Percentiles rank a stretch among this genome's conserved stretches.
Evolutionary conservation across 2,329 filamentous ascomycete species (phyloP).

Genomic region (Boeremia exigua): DNA sequence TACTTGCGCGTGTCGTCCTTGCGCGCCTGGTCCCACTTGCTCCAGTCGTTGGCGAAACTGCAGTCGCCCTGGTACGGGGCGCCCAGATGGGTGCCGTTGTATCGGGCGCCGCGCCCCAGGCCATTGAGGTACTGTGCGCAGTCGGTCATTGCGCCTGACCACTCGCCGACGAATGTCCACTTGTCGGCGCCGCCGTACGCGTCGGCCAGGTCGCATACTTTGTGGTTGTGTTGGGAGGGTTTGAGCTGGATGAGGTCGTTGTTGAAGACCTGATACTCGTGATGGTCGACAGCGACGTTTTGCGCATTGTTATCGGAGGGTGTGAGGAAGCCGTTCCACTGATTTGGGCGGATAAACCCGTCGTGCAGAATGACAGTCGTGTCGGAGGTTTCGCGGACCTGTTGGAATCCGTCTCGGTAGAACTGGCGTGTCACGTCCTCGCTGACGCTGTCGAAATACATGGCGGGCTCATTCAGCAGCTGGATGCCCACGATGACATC

Average conservation of each 20-base stretch:
- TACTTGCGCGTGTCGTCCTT: conserved; percentile 58
- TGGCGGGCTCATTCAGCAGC: conserved; percentile 62
- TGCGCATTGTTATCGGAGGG: conserved; percentile 57
- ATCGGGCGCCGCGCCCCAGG: conserved; percentile 64
- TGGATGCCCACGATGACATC: conserved; percentile 66
- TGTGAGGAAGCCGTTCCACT: conserved; percentile 68
- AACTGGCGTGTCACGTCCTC: conserved; percentile 58
- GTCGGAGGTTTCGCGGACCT: conserved; percentile 53
- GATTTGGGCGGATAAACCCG: conserved; percentile 59
- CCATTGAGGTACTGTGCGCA: conserved; percentile 61
- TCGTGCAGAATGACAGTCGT: conserved; percentile 65
- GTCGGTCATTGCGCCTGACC: conserved; percentile 71
- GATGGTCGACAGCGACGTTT: conserved; percentile 69
- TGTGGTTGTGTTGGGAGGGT: conserved; percentile 60
- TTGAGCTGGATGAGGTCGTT: conserved; percentile 57
- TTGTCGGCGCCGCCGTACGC: conserved; percentile 64
- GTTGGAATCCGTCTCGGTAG: conserved; percentile 61
- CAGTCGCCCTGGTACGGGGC: conserved; percentile 62
- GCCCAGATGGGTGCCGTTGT: conserved; percentile 61
- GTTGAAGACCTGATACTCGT: conserved; percentile 72
- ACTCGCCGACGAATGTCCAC: conserved; percentile 70
- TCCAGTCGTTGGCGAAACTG: conserved; percentile 56
- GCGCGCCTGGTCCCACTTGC: conserved; percentile 54
- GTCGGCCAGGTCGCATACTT: conserved; percentile 61
- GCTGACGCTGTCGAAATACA: conserved; percentile 54